Conservation (phyloP, 2,329 filamentous ascomycete genomes). For the Nothophaeocryptopus gaeumannii region DNA sequence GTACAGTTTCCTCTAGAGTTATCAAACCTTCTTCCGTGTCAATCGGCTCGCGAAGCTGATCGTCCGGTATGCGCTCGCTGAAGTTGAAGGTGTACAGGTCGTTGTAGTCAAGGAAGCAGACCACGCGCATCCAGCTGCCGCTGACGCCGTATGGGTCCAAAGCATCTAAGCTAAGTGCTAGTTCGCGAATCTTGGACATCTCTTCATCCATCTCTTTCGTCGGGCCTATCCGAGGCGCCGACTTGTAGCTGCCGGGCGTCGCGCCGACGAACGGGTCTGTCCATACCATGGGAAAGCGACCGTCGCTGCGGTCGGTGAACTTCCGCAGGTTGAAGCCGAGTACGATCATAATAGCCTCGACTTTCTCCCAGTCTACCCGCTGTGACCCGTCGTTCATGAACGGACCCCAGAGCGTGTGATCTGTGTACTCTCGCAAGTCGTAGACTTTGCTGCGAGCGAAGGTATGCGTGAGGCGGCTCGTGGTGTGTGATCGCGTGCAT, state of each 20-base stretch:
- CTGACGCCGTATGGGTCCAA: slow-evolving; percentile 69
- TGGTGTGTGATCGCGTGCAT: slow-evolving; percentile 24
- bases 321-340: slow-evolving; percentile 60
- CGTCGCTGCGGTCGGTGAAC: slow-evolving; percentile 43
- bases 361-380: slow-evolving; percentile 73
- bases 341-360: slow-evolving; percentile 71
- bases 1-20: slow-evolving; percentile 31
- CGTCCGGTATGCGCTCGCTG: slow-evolving; percentile 35
- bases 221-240: slow-evolving; percentile 6
- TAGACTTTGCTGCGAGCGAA: slow-evolving; percentile 68
- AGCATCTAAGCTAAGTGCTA: slow-evolving; percentile 48
- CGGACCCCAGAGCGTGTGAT: slow-evolving; percentile 65
- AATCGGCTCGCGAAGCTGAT: slow-evolving; percentile 50
- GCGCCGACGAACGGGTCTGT: slow-evolving; percentile 55
- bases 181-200: slow-evolving; percentile 27
- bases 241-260: slow-evolving; percentile 36
- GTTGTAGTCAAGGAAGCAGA: slow-evolving; percentile 58
- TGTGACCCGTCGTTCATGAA: slow-evolving; percentile 63
- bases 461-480: slow-evolving; percentile 40
- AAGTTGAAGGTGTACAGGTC: slow-evolving; percentile 75
- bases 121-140: slow-evolving; percentile 68
- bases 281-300: slow-evolving; percentile 55
- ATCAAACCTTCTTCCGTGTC: slow-evolving; percentile 55
- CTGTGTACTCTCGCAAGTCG: slow-evolving; percentile 67
- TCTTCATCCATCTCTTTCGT: slow-evolving; percentile 23